Base-by-base conservation (phyloP, 2,329 filamentous ascomycete species). In the Endoconidiophora laricicola region DNA sequence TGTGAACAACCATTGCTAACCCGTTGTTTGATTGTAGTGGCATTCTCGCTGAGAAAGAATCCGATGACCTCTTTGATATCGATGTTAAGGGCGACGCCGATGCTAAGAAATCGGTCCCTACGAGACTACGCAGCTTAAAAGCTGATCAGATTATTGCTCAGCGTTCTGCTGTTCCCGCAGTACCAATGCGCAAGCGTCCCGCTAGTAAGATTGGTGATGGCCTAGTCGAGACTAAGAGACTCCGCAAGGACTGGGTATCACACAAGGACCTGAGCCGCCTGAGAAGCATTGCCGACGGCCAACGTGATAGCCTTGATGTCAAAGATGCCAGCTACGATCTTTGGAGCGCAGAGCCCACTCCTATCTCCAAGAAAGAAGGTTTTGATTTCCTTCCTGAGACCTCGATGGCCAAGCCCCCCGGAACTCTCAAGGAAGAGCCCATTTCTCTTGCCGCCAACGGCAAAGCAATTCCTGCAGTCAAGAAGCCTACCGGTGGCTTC, bases 121-220 rank as follows among this genome's bases (percentile, higher is more conserved):
- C 77, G 55, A 83, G 81, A 61, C 68, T 70, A 56, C 77, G 80
- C 61, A 95, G 94, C 68, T 76, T 98, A 57, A 94, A 86, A 65
- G 80, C 81, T 55, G 90, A 98, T 62, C 85, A 96, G 61, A 96
- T 98, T 56, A 79, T 98, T 58, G 80, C 83, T 26, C 74, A 81
- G 59, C 81, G 91, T 55, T 95, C 88, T 36, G 80, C 79, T 10
- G 74, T 96, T 6, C 83, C 86, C 3, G 81, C 84, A 10, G 76
- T 98, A 5, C 74, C 83, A 22, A 73, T 76, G 55, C 79, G 82
- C 58, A 98, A 96, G 68, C 80, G 90, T 46, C 61, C 77, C 6
- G 76, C 75, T 50, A 73, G 78, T 45, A 82, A 78, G 59, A 78
- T 82, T 7, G 79, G 78, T 16, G 79, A 93, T 60, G 83, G 86